Evolutionary conservation across 768 basidiomycete species (phyloP).

Genomic region (Fistulinella prunicolor): DNA sequence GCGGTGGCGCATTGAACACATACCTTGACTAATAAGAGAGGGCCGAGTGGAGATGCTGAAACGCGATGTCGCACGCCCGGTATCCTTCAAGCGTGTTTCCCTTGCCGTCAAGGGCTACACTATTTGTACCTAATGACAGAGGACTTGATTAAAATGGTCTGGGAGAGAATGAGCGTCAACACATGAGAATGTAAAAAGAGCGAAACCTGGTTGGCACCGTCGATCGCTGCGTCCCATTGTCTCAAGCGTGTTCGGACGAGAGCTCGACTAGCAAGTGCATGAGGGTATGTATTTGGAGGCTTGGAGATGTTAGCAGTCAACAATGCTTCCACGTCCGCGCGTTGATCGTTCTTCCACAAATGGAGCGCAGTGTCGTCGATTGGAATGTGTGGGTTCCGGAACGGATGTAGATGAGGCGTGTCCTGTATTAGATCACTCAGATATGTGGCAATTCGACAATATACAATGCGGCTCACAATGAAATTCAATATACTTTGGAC

Average conservation of each 20-base stretch:
- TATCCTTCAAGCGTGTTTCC: not conserved
- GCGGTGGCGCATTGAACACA: not conserved
- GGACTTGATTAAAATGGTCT: slow-evolving; percentile 1
- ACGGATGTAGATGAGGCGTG: not conserved
- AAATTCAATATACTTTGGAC: not conserved
- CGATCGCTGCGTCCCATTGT: slow-evolving; percentile 2
- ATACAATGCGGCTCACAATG: not conserved
- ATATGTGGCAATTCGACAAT: not conserved
- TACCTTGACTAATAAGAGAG: slow-evolving; percentile 8
- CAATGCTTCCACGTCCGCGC: not conserved
- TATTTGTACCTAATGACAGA: slow-evolving; percentile 2
- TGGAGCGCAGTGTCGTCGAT: not conserved
- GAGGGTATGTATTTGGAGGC: not conserved
- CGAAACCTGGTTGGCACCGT: slow-evolving; percentile 4
- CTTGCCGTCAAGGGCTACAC: not conserved
- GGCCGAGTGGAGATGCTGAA: not conserved
- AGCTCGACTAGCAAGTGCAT: slow-evolving; percentile 2
- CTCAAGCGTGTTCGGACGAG: slow-evolving; percentile 3
- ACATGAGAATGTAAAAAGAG: not conserved
- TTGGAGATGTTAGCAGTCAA: not conserved
- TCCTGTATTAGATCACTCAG: not conserved
- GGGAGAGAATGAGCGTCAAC: not conserved
- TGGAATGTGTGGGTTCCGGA: not conserved
- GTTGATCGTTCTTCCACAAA: not conserved
- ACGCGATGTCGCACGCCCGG: slow-evolving; percentile 3